A percentile compares a stretch with the other conserved stretches of the same genome.
These are phyloP conservation scores for Tricholoma matsutake DNA, from an alignment of 768 basidiomycete genomes.

Conservation along the genomic window DNA sequence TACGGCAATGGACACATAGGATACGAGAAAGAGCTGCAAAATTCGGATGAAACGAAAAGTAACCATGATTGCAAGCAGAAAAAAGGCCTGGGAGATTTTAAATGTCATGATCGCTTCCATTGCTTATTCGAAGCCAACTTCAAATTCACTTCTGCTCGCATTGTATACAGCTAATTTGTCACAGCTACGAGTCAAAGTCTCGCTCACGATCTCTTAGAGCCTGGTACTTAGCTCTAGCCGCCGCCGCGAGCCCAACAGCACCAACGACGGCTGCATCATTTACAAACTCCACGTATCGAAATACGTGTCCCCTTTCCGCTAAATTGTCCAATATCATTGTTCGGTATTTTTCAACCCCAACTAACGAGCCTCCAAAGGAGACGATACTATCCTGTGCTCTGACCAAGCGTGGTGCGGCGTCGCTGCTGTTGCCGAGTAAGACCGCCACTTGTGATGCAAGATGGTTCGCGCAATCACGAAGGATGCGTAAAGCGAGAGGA, in stretches of 20 bases:
- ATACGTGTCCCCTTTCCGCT: slow-evolving; percentile 53
- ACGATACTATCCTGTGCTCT: slow-evolving; percentile 56
- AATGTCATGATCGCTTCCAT: too few relatives aligned
- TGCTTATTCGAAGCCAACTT: too few relatives aligned
- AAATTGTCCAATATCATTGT: slow-evolving; percentile 55
- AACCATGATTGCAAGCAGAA: neutral
- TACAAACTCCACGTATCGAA: slow-evolving; percentile 64
- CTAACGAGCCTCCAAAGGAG: slow-evolving; percentile 79
- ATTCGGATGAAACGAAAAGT: slow-evolving; percentile 17
- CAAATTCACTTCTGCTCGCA: too few relatives aligned
- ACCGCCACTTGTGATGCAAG: slow-evolving; percentile 60
- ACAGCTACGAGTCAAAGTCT: neutral
- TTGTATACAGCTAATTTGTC: too few relatives aligned
- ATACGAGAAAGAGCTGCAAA: slow-evolving; percentile 25
- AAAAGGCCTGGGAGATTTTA: neutral
- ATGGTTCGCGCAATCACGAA: slow-evolving; percentile 46
- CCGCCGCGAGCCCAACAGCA: slow-evolving; percentile 51
- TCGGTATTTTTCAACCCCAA: slow-evolving; percentile 59
- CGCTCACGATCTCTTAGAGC: neutral
- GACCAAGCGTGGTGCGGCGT: slow-evolving; percentile 34
- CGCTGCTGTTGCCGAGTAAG: slow-evolving; percentile 39
- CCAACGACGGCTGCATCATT: slow-evolving; percentile 68
- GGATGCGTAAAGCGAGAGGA: slow-evolving; percentile 57
- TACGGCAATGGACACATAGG: slow-evolving; percentile 39
- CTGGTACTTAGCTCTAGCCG: slow-evolving; percentile 6